A percentile compares a stretch with the other conserved stretches of the same genome.
Conservation (phyloP, 208 protist genomes). For the Trypanosoma scelopori region DNA sequence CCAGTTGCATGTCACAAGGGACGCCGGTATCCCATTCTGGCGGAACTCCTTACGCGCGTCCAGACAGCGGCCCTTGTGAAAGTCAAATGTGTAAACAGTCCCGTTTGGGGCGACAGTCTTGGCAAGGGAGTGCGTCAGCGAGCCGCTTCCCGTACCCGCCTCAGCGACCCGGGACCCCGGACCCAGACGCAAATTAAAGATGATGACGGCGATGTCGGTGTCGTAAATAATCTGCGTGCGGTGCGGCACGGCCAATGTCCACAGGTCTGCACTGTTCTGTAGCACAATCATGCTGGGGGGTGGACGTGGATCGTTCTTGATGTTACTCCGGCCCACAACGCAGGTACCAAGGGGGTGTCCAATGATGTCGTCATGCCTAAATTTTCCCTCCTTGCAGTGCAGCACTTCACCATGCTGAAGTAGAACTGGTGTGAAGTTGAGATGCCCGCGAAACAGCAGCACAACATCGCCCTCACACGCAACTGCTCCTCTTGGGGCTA, state of each 20-base stretch:
- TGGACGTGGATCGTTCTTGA: conserved; percentile 41
- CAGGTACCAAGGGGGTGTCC: conserved; percentile 57
- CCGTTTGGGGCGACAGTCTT: conserved; percentile 80
- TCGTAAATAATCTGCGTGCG: conserved; percentile 93
- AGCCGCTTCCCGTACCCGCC: conserved; percentile 90
- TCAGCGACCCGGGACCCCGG: conserved; percentile 82
- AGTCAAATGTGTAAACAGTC: conserved; percentile 86
- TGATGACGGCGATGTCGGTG: conserved; percentile 90
- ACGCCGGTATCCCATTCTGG: conserved; percentile 49
- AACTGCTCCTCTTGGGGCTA: conserved; percentile 43
- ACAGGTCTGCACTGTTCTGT: conserved; percentile 86
- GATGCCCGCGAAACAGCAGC: conserved; percentile 68
- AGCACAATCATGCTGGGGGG: conserved; percentile 61
- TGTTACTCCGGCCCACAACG: conserved; percentile 63
- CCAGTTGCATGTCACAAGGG: conserved; percentile 75
- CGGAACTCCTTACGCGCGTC: conserved; percentile 80
- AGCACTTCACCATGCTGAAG: conserved; percentile 58
- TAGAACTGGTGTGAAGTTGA: conserved; percentile 61
- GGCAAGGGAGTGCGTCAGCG: conserved; percentile 84
- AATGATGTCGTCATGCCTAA: conserved; percentile 84
- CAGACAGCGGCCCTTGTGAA: conserved; percentile 82
- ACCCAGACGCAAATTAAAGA: conserved; percentile 66
- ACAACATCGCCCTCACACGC: conserved; percentile 78
- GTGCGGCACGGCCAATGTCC: conserved; percentile 88
- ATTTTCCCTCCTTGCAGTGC: conserved; percentile 85